Base-by-base conservation (phyloP, 75 land plant genomes). In the Chamaecyparis obtusa region DNA sequence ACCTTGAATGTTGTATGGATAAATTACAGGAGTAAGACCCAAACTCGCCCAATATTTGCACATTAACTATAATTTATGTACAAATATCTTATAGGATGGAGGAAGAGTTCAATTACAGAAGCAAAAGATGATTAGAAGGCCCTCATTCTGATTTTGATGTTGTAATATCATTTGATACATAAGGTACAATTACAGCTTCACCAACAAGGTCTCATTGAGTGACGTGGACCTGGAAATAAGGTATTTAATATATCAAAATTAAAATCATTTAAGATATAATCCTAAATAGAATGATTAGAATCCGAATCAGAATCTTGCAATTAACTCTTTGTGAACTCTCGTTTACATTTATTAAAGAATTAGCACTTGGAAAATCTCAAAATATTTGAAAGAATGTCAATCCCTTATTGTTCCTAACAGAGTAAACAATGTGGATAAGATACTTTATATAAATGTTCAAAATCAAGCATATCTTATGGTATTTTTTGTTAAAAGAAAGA, bases 151-250 rank as follows among this genome's bases (percentile, higher is more conserved):
- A n/a, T n/a, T n/a, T n/a, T n/a, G n/a, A n/a, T n/a, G n/a, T n/a
- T n/a, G n/a, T n/a, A n/a, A n/a, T n/a, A n/a, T n/a, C n/a, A n/a
- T n/a, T n/a, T n/a, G n/a, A n/a, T n/a, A n/a, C n/a, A n/a, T n/a
- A n/a, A n/a, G n/a, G n/a, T n/a, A 92, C 86, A 46, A 91, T 91
- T 85, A 92, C 87, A 17, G 88, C 88, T 60, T 60, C 85, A 35
- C 93, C 93, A 5, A 71, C 85, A 78, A 69, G 79, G 54, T 91
- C 92, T 43, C 93, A 92, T 83, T 92, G 93, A 32, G 89, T 88
- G 41, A 92, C 72, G 85, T 90, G 92, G 33, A 92, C 91, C 93
- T 92, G 85, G 24, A 67, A 37, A 55, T 10, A 44, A 80, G 24
- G 30, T 44, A 80, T 27, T 49, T 77, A 74, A 39, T 35, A 35